phyloP scores from a whole-genome alignment of 1,139 yeast genomes.

The Kodamaea suecica region DNA sequence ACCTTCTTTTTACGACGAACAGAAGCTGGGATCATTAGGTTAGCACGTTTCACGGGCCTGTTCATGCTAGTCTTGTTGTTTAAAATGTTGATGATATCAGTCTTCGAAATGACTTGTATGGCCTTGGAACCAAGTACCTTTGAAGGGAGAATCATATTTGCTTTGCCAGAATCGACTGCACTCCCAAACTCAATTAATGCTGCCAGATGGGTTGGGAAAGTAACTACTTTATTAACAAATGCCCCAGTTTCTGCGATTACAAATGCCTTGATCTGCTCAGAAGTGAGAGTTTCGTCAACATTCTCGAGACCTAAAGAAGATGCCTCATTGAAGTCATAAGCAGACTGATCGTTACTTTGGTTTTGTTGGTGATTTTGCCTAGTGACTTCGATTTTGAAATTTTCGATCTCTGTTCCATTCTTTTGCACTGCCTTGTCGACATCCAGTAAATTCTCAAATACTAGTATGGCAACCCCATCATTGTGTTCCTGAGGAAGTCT shows the following conservation, averaged over 20 bases:
- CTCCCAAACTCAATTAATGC: constrained; percentile 54
- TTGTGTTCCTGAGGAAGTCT: constrained; percentile 16
- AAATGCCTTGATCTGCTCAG: constrained; percentile 36
- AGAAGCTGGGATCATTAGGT: constrained; percentile 20
- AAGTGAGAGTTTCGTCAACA: constrained; percentile 45
- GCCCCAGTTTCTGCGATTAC: constrained; percentile 34
- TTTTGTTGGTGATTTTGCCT: constrained; percentile 13
- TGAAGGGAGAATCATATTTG: constrained; percentile 50
- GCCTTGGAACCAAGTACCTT: constrained; percentile 30
- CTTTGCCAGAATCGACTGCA: constrained; percentile 54
- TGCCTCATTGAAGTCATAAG: constrained; percentile 25
- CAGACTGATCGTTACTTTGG: constrained; percentile 16
- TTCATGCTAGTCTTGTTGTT: constrained; percentile 1
- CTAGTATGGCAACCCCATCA: constrained; percentile 59
- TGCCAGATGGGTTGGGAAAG: constrained; percentile 47
- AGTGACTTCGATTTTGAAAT: constrained; percentile 46
- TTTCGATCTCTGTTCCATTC: constrained; percentile 36
- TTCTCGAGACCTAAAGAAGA: constrained; percentile 44
- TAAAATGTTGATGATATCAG: constrained; percentile 23
- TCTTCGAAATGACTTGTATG: constrained; percentile 37
- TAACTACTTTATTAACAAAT: constrained; percentile 33
- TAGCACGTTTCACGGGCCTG: constrained; percentile 3
- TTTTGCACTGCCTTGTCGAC: constrained; percentile 37
- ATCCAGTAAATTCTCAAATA: constrained; percentile 36
- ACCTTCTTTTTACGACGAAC: constrained; percentile 13